A percentile compares a stretch with the other conserved stretches of the same genome.
Conservation (phyloP, 192 early-diverging fungal genomes). For the Podila epicladia region DNA sequence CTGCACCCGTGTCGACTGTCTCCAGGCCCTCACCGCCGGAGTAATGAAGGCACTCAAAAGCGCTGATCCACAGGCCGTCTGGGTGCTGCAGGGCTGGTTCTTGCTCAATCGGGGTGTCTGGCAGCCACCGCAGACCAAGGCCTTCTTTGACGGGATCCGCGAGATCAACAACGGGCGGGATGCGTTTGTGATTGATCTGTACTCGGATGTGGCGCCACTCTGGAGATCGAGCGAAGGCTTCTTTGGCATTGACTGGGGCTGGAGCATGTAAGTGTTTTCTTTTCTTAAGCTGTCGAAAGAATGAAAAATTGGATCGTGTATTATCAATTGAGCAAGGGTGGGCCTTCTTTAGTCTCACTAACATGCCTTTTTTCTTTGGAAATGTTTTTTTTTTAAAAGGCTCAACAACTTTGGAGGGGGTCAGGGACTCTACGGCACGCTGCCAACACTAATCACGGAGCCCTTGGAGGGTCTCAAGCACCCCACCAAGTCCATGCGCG, state of each 20-base stretch:
- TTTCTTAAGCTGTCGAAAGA: background rate
- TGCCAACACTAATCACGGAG: slow-evolving; percentile 34
- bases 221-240: slow-evolving; percentile 33
- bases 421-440: slow-evolving; percentile 40
- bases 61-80: slow-evolving; percentile 44
- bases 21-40: slow-evolving; percentile 3
- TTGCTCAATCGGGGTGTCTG: slow-evolving; percentile 23
- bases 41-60: slow-evolving; percentile 38
- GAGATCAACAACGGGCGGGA: slow-evolving; percentile 23
- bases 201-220: slow-evolving; percentile 29
- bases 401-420: slow-evolving; percentile 48
- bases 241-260: slow-evolving; percentile 50
- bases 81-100: slow-evolving; percentile 49
- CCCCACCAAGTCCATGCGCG: slow-evolving; percentile 26
- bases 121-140: slow-evolving; percentile 14
- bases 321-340: too few relatives aligned
- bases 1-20: slow-evolving; percentile 17
- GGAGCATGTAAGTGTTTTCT: slow-evolving; percentile 45
- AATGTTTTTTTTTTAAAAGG: slow-evolving; percentile 6
- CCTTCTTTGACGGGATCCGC: slow-evolving; percentile 47
- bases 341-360: too few relatives aligned
- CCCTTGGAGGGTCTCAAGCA: slow-evolving; percentile 29
- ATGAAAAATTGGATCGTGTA: too few relatives aligned
- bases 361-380: too few relatives aligned
- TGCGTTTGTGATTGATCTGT: slow-evolving; percentile 46